Conservation (phyloP, 306 rosid genomes). For the Senna siamea region DNA sequence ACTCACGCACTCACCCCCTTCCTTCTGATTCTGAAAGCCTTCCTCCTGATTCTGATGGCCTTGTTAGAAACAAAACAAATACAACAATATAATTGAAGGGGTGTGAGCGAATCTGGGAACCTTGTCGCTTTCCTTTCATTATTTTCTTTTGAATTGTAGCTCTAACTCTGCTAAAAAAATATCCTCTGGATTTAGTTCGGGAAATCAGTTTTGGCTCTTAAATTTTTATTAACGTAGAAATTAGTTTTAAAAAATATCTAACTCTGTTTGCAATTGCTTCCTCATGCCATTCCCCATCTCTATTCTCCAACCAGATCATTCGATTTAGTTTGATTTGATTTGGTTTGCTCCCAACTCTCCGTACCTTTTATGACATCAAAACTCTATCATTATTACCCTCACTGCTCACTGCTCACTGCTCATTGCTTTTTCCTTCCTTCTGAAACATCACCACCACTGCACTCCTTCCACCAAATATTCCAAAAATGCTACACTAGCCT, state of each 20-base stretch:
- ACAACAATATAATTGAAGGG: not conserved
- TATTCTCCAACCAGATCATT: too few relatives aligned
- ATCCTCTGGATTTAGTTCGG: too few relatives aligned
- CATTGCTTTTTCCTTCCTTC: conserved; percentile 13
- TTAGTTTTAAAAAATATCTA: too few relatives aligned
- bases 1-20: too few relatives aligned
- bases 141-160: not conserved
- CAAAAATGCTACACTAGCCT: not conserved
- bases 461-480: not conserved
- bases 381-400: conserved; percentile 40
- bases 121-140: not conserved
- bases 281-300: too few relatives aligned
- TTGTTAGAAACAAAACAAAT: not conserved
- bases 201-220: too few relatives aligned
- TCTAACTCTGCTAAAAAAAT: not conserved
- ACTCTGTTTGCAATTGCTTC: too few relatives aligned
- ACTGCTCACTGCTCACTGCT: not conserved
- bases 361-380: not conserved
- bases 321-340: not conserved
- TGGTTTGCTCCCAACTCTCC: not conserved
- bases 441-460: not conserved
- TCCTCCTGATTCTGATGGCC: not conserved
- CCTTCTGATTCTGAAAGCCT: not conserved
- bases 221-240: too few relatives aligned
- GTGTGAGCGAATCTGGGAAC: not conserved